Base-by-base conservation (phyloP, 768 basidiomycete species). In the Mycena chlorophos region DNA sequence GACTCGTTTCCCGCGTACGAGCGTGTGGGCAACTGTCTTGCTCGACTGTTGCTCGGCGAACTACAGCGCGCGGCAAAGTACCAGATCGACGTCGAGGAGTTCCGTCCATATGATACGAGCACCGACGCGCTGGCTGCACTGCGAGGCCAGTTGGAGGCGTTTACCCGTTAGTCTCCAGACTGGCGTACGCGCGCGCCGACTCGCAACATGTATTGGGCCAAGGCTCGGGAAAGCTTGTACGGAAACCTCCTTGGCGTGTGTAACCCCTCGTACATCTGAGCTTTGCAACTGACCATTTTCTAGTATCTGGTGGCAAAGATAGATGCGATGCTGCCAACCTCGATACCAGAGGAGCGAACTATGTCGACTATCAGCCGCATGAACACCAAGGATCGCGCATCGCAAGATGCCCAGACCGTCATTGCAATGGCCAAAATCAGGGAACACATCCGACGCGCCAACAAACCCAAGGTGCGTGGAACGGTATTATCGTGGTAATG, bases 271-370 rank as follows among this genome's bases (percentile, higher is more conserved):
- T 43, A 23, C 20, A 10, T n/a, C 6, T 25, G 23, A 47, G 45
- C 20, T 19, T 23, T 19, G 14, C 13, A 26, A 26, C 19, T 22
- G 27, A 27, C 34, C 5, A 12, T 16, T 50, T 19, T 39, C 20
- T 37, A 51, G 50, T 51, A 37, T 39, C 17, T 51, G 5, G 50
- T 34, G 3, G 16, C 23, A 4, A 51, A 51, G 20, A 23, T 39
- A 13, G 5, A 12, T 17, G 13, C 4, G 3, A 26, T 51, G 8
- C 20, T 39, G 20, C 31, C 50, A 16, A 51, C 23, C 28, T 19
- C 50, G 12, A 27, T 51, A 12, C 34, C 26, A 4, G 50, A 51
- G 34, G 50, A 51, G 26, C 50, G 50, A 10, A 51, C 50, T 4
- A 30, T 49, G 19, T 49, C 49, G 17, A 28, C 17, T 13, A 30